Conservation (phyloP, 1,139 yeast genomes). For the Hemisphaericaspora xylofermentans region DNA sequence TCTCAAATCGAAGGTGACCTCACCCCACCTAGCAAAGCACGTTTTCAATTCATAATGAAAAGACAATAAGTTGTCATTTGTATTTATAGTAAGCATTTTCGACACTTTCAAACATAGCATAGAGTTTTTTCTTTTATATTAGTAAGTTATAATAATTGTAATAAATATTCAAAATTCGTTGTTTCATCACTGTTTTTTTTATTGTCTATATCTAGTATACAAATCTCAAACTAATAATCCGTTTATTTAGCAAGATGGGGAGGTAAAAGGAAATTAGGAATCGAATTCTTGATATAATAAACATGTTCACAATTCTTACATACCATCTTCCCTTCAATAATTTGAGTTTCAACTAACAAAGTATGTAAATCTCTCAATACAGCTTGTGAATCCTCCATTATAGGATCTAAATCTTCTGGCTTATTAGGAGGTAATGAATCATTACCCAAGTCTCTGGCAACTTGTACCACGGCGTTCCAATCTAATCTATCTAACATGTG, state of each 20-base stretch:
- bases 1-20: no score
- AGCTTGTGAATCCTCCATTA: slow-evolving; percentile 58
- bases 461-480: slow-evolving; percentile 80
- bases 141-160: no score
- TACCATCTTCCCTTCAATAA: slow-evolving; percentile 82
- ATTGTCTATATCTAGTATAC: not conserved
- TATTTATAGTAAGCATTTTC: no score
- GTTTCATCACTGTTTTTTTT: not conserved
- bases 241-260: slow-evolving; percentile 60
- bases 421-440: slow-evolving; percentile 58
- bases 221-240: slow-evolving; percentile 1
- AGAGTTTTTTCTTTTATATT: no score
- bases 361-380: slow-evolving; percentile 74
- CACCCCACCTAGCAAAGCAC: no score
- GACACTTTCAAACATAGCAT: no score
- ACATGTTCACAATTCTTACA: slow-evolving; percentile 86
- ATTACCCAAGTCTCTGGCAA: slow-evolving; percentile 77
- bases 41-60: no score
- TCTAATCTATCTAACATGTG: slow-evolving; percentile 81
- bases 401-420: slow-evolving; percentile 60
- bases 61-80: no score
- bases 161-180: no score
- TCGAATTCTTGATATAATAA: slow-evolving; percentile 86
- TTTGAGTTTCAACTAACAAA: slow-evolving; percentile 79
- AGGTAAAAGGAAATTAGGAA: slow-evolving; percentile 91